Evolutionary conservation across 345 rosid species (phyloP), one percentile per base, ranked within the genome.

Genomic region (Corchorus olitorius): DNA sequence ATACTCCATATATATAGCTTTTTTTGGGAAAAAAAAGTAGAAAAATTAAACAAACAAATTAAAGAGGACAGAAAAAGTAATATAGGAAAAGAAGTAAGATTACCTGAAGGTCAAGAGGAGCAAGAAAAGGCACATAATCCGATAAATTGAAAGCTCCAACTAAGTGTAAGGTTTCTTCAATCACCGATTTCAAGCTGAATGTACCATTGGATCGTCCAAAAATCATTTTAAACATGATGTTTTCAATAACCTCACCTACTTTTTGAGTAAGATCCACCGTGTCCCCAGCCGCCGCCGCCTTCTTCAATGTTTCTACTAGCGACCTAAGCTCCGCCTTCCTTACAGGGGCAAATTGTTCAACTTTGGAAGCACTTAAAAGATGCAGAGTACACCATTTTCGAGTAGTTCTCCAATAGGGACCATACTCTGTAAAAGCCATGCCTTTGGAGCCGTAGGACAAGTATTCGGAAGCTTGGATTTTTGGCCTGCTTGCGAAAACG

Each of bases 391-490:
- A 48, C 41, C 56, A 48, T 67, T 27, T 67, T 10, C 72, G 19
- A 67, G 48, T 39, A 6, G 56, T 67, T 46, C 88, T 75, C 87
- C 91, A 81, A 17, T 86, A 88, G 7, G 89, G 16, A 2, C 89
- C 88, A 6, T 81, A 86, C 0, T 62, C 65, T 0, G 80, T 55
- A 10, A 82, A 84, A 0, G 74, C 0, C 4, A 88, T 0, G 69
- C 37, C 77, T 76, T 75, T 77, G 13, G 66, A 70, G 5, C 74
- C 69, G 14, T 86, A 81, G 0, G 81, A 52, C 7, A 83, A 56
- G 58, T 73, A 34, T 58, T 76, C 75, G 0, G 79, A 27, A 1
- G 81, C 83, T 53, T 83, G 74, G 2, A 17, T 15, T 0, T 39
- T 61, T 3, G 87, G 86, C 77, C 88, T 20, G 70, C 82, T 79